These are phyloP conservation scores for Heterobasidion occidentale DNA, from an alignment of 1,284 basidiomycete genomes.

Conservation along the genomic window DNA sequence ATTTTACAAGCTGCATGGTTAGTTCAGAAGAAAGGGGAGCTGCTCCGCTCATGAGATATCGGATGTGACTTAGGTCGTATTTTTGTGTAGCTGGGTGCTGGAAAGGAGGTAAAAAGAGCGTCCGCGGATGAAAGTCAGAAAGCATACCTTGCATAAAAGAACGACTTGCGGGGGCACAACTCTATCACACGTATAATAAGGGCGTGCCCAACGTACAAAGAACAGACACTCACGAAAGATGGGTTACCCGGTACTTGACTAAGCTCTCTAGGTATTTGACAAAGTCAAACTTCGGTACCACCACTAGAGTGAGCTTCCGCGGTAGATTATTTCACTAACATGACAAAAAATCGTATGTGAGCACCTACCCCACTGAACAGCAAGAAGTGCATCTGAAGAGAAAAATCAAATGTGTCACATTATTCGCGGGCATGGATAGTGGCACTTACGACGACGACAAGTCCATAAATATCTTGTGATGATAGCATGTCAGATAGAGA, in stretches of 20 bases:
- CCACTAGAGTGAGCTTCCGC: conserved; percentile 51
- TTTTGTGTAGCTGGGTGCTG: conserved; percentile 62
- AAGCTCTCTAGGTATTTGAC: conserved; percentile 62
- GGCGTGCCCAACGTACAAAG: conserved; percentile 3
- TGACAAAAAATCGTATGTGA: background rate
- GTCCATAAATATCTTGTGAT: conserved; percentile 60
- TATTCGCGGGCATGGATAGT: background rate
- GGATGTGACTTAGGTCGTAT: conserved; percentile 56
- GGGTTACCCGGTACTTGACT: conserved; percentile 55
- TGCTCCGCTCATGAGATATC: conserved; percentile 59
- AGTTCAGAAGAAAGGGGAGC: conserved; percentile 69
- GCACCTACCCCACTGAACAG: conserved; percentile 44
- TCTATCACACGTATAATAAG: conserved; percentile 23
- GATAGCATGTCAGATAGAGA: background rate
- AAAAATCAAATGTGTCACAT: conserved; percentile 2
- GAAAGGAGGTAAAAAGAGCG: background rate
- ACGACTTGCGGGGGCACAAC: conserved; percentile 63
- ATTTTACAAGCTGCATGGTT: conserved; percentile 40
- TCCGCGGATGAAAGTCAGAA: background rate
- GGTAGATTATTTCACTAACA: background rate
- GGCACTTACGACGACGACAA: conserved; percentile 47
- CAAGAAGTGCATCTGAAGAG: conserved; percentile 41
- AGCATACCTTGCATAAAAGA: conserved; percentile 48
- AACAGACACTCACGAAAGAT: conserved; percentile 44
- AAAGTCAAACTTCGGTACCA: conserved; percentile 68